Evolutionary conservation across 345 rosid species (phyloP), one percentile per base, ranked within the genome.

Genomic region (Lepidium aucheri): DNA sequence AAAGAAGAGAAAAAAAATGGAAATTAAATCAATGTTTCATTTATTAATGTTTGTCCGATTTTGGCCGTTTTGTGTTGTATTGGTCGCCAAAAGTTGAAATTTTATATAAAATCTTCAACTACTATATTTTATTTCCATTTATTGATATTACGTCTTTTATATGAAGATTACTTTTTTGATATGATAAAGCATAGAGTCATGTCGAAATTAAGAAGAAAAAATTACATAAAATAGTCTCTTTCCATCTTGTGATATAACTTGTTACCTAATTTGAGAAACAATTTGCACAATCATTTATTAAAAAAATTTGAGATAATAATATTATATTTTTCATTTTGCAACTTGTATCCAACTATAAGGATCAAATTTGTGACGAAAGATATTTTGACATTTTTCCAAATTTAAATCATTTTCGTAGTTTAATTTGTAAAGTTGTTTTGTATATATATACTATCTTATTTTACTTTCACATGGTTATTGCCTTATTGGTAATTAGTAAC

Each of bases 371-470:
- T 49, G 50, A 64, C 76, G 45, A 56, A 72, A 30, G 24, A n/a
- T 53, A 30, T 14, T 56, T 72, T 18, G 70, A 64, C 76, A 64
- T 47, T 72, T 72, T 47, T 53, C 32, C 12, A 40, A 56, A 59
- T 55, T 7, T 32, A n/a, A 46, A 55, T 26, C 30, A 8, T 56
- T n/a, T 32, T 15, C 26, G 22, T 63, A 43, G 70, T 64, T 58
- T 53, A 56, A 32, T 56, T 30, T 15, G n/a, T 64, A 72, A 72
- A 72, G 76, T 40, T 54, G 46, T 58, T 49, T 64, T 22, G 76
- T 56, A 28, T 33, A 28, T 56, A 28, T 22, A 28, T 72, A 54
- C 43, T 71, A 38, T 18, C 46, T 63, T 41, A 72, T 33, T 33
- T 38, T 53, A 53, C 18, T 24, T 6, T 45, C 63, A 61, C 69